phyloP scores from a whole-genome alignment of 208 protist species.

The Trypanosoma mega region DNA sequence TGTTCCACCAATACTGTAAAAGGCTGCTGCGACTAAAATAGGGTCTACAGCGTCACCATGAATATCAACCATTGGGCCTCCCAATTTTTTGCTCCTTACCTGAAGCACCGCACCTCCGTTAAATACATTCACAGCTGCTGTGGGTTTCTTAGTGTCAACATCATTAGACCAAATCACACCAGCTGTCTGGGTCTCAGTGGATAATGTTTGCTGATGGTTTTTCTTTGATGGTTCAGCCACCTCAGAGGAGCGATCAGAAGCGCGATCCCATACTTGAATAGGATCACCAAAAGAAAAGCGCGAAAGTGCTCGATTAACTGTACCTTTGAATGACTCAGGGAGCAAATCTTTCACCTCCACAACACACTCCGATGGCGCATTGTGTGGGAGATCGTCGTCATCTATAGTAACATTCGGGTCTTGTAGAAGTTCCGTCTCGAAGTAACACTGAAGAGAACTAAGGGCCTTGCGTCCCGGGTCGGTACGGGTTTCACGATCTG shows the following conservation, averaged over 20 bases:
- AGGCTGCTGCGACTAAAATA: slow-evolving; percentile 48
- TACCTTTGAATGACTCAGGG: slow-evolving; percentile 27
- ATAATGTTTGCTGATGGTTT: slow-evolving; percentile 1
- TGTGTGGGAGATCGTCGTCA: slow-evolving; percentile 71
- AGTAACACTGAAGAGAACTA: slow-evolving; percentile 59
- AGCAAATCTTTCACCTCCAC: slow-evolving; percentile 43
- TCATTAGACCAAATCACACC: slow-evolving; percentile 68
- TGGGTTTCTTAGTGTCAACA: slow-evolving; percentile 71
- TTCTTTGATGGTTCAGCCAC: slow-evolving; percentile 3
- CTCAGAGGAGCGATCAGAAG: slow-evolving; percentile 23
- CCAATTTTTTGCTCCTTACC: slow-evolving; percentile 53
- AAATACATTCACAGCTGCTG: slow-evolving; percentile 67
- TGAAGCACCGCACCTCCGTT: slow-evolving; percentile 59
- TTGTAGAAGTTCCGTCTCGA: slow-evolving; percentile 61
- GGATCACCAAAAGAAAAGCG: slow-evolving; percentile 80
- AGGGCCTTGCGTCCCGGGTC: slow-evolving; percentile 34
- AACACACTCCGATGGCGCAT: slow-evolving; percentile 53
- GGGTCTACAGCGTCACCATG: slow-evolving; percentile 80
- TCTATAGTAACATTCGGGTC: slow-evolving; percentile 65
- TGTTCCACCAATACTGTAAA: slow-evolving; percentile 59
- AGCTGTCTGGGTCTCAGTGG: slow-evolving; percentile 29
- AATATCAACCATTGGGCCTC: slow-evolving; percentile 53
- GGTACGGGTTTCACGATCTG: slow-evolving; percentile 43
- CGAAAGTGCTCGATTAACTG: slow-evolving; percentile 47
- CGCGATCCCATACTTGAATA: slow-evolving; percentile 76